phyloP scores from a whole-genome alignment of 306 rosid species.

The Vigna mungo region DNA sequence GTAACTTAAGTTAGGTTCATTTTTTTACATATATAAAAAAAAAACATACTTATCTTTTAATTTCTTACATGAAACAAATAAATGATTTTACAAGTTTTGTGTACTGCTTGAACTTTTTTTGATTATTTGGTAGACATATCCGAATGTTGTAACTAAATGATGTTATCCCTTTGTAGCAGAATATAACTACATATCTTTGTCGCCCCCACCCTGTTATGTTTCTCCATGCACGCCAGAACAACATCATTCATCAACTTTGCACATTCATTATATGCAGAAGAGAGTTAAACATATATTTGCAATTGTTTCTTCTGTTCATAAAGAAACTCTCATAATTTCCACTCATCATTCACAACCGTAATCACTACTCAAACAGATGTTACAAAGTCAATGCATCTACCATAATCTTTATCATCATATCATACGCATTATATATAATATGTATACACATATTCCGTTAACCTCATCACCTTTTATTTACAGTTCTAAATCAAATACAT shows the following conservation, averaged over 20 bases:
- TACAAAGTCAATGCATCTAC: constrained; percentile 27
- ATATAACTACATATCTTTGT: not conserved
- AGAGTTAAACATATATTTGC: not conserved
- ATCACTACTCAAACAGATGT: not conserved
- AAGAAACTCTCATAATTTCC: constrained; percentile 3
- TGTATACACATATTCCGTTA: not conserved
- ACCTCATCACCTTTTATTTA: not conserved
- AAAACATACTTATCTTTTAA: no score
- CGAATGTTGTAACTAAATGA: not conserved
- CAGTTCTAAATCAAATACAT: not conserved
- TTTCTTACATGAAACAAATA: no score
- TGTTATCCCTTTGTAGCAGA: not conserved
- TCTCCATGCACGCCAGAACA: constrained; percentile 17
- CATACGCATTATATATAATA: not conserved
- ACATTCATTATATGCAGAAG: not conserved
- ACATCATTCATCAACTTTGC: not conserved
- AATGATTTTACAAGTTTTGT: not conserved
- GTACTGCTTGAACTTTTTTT: not conserved
- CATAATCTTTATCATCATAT: constrained; percentile 16
- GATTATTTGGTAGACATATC: constrained; percentile 5
- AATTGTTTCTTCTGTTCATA: constrained; percentile 1
- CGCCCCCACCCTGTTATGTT: not conserved
- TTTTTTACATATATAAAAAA: no score
- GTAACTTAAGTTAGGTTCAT: no score
- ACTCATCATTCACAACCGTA: constrained; percentile 33